phyloP scores from a whole-genome alignment of 768 basidiomycete species.

The Mrakia blollopis region DNA sequence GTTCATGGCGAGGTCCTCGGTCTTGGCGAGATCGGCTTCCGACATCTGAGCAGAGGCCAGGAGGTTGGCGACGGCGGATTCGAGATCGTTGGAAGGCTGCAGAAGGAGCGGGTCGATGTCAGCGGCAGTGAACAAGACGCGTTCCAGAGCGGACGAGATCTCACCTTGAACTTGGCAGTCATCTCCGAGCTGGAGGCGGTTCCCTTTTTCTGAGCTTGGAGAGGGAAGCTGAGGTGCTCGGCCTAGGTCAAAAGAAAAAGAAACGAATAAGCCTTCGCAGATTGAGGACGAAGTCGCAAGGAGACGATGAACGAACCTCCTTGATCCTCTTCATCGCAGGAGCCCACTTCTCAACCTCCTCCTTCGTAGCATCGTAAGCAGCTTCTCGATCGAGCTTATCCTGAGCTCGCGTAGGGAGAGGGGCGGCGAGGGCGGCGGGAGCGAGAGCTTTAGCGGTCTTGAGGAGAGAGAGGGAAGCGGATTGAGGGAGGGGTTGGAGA shows the following conservation, averaged over 20 bases:
- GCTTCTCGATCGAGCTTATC: conserved; percentile 88
- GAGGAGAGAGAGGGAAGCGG: conserved; percentile 57
- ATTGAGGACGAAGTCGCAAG: not conserved
- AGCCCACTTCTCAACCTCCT: conserved; percentile 89
- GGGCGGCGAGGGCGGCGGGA: conserved; percentile 62
- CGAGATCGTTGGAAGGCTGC: conserved; percentile 77
- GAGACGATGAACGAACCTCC: conserved; percentile 53
- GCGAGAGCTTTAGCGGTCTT: conserved; percentile 61
- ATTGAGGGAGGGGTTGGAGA: conserved; percentile 57
- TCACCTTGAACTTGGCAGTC: conserved; percentile 76
- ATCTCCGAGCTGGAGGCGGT: conserved; percentile 68
- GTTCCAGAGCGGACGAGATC: conserved; percentile 16
- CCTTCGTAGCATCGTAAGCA: conserved; percentile 87
- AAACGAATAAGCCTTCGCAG: not conserved
- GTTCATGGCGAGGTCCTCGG: conserved; percentile 78
- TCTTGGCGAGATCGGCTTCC: conserved; percentile 69
- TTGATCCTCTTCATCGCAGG: conserved; percentile 86
- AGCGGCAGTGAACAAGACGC: not conserved
- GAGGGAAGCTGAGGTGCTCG: conserved; percentile 78
- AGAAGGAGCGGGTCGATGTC: not conserved
- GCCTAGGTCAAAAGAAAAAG: conserved; percentile 50
- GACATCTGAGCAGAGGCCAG: conserved; percentile 75
- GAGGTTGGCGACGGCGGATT: conserved; percentile 74
- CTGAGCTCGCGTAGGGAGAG: conserved; percentile 77
- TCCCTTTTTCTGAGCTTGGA: conserved; percentile 59